Base-by-base conservation (phyloP, 371 early-diverging fungal genomes). In the Mortierella sp. region DNA sequence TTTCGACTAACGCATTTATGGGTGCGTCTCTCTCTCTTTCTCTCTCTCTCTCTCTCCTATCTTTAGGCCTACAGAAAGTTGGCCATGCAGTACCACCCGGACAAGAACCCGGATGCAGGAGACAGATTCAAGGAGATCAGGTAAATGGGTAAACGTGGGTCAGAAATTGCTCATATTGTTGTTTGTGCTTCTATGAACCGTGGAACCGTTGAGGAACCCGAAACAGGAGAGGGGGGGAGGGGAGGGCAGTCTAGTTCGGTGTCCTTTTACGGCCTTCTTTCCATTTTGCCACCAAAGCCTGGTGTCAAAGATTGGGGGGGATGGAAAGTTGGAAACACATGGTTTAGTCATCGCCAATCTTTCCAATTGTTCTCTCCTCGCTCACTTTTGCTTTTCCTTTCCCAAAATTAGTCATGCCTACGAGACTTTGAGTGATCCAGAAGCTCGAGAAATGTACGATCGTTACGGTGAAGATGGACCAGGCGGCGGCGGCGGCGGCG, bases 51-150 rank as follows among this genome's bases (percentile, higher is more conserved):
- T 14, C 3, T 57, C 19, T 8, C 27, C n/a, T 54, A 41, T 17
- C 16, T 56, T 14, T 71, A 93, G 85, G 93, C 95, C 19, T 98
- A 94, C 85, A 88, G 95, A 55, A 95, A 92, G 77, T 78, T 97
- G 41, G 98, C 98, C 25, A 86, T 95, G 60, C 91, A 91, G 64
- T 95, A 93, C 82, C 99, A 99, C 72, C 99, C 95, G 50, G 98
- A 96, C 82, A 95, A 95, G 79, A 92, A 93, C 65, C 88, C 94
- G 19, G 82, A 77, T 40, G 90, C 92, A 37, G 91, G 89, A 52
- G 84, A 87, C 65, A 86, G 94, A 83, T 98, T 98, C 81, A 96
- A 96, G 70, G 91, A 95, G 78, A 84, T 98, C 56, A 90, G 72
- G 72, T 72, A 60, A 22, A n/a, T n/a, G n/a, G n/a, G n/a, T n/a